A percentile compares a stretch with the other conserved stretches of the same genome.
These are phyloP conservation scores for Sphaerostilbella broomeana DNA, from an alignment of 2,329 filamentous ascomycete genomes.

Conservation along the genomic window DNA sequence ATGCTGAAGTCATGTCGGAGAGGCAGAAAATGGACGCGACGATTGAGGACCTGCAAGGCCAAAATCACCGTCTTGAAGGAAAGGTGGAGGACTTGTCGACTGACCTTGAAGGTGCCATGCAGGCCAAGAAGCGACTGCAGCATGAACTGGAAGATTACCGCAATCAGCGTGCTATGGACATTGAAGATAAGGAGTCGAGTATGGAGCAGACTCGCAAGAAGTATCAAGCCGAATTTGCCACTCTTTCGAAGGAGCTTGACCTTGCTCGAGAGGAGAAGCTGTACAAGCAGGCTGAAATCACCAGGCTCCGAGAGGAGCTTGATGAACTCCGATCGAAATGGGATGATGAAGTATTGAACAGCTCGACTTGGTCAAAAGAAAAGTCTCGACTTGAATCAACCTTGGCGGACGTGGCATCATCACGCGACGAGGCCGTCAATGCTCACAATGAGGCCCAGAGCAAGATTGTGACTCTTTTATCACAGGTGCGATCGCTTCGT, in stretches of 20 bases:
- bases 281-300: slow-evolving; percentile 81
- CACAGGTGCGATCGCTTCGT: slow-evolving; percentile 79
- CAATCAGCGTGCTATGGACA: slow-evolving; percentile 87
- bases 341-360: slow-evolving; percentile 97
- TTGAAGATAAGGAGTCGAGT: slow-evolving; percentile 92
- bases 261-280: slow-evolving; percentile 82
- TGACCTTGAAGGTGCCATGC: slow-evolving; percentile 75
- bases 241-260: slow-evolving; percentile 85
- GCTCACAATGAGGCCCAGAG: slow-evolving; percentile 93
- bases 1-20: slow-evolving; percentile 83
- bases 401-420: slow-evolving; percentile 78
- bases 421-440: slow-evolving; percentile 86
- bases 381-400: slow-evolving; percentile 88
- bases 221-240: slow-evolving; percentile 88
- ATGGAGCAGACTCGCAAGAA: slow-evolving; percentile 97
- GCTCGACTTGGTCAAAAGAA: slow-evolving; percentile 97
- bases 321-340: slow-evolving; percentile 93
- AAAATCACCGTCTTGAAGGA: slow-evolving; percentile 85
- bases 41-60: slow-evolving; percentile 83
- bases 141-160: slow-evolving; percentile 97
- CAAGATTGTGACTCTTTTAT: slow-evolving; percentile 84
- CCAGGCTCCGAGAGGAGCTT: slow-evolving; percentile 85
- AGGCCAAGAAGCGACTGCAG: slow-evolving; percentile 89
- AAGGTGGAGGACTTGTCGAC: slow-evolving; percentile 86
- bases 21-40: slow-evolving; percentile 81